Base-by-base conservation (phyloP, 2,329 filamentous ascomycete species). In the Fusarium concolor region DNA sequence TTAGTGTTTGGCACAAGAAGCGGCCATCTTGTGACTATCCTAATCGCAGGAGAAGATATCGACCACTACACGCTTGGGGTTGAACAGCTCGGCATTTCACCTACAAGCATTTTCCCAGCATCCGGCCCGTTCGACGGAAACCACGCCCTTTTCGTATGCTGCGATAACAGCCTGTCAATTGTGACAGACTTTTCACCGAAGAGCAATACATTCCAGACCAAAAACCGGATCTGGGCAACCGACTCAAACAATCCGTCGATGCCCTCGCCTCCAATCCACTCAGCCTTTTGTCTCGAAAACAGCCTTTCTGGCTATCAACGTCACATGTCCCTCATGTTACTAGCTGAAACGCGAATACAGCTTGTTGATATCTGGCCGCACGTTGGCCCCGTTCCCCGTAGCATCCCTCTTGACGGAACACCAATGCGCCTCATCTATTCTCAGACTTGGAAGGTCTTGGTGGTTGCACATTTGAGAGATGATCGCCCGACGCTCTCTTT, bases 391-490 rank as follows among this genome's bases (percentile, higher is more conserved):
- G 83, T 88, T 6, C 84, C 85, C 37, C 81, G 87, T 29, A 80
- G 77, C 22, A 78, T 89, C 5, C 76, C 79, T 0, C 70, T 88
- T 3, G 70, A 78, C 2, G 84, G 84, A 10, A 84, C 83, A 3
- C 86, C 86, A 3, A 78, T 77, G 14, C 83, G 85, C 41, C 70
- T 90, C 2, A 75, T 90, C 6, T 89, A 87, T 71, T 89, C 86
- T 2, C 79, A 82, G 35, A 76, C 77, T 10, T 81, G 88, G 46
- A 80, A 84, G 38, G 86, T 81, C 64, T 80, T 87, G 28, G 76
- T 90, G 38, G 85, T 87, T n/a, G 86, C 83, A 1, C 79, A 86
- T 18, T 77, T 79, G 11, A 71, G 79, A 11, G 76, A 80, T 6
- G 76, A 81, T 6, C 77, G 77, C 28, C 80, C 86, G 10, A 85